Base-by-base conservation (phyloP, 1,284 basidiomycete species). In the Somion occarium region DNA sequence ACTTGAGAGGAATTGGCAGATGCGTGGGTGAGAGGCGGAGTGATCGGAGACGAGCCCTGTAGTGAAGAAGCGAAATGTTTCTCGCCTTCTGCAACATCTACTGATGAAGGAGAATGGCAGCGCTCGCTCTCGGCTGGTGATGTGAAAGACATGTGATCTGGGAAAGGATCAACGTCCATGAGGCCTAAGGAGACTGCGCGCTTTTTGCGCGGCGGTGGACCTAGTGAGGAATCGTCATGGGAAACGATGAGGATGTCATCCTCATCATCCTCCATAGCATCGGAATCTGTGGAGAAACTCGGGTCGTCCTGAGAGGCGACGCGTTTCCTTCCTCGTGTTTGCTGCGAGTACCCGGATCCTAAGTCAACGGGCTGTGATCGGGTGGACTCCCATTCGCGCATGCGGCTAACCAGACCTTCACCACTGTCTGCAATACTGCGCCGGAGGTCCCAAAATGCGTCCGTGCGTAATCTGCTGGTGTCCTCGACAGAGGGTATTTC, bases 341-440 rank as follows among this genome's bases (percentile, higher is more conserved):
- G 30, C 34, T 49, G 38, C 43, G 37, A 12, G 30, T 34, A 38
- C 12, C 5, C n/a, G 45, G n/a, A 18, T 34, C 5, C 27, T 20
- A 4, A 24, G 5, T 7, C 43, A 26, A 7, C 11, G 7, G 43
- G 9, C 22, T 20, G 43, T 12, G 43, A 12, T 12, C 22, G 11
- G 38, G 19, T 20, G 38, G 73, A 73, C 67, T 88, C 85, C 61
- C 79, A 83, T 56, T 85, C 80, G 50, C 82, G 82, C 85, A 88
- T 88, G 50, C 82, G 80, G 50, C 71, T 75, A n/a, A 88, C 75
- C 44, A 88, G 73, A 12, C 80, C 78, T 58, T 87, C 84, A 24
- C 80, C 82, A 55, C 72, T 79, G 57, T 85, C 79, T 34, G 71
- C 69, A 22, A 88, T 72, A 53, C 77, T 84, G 59, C 75, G 72